A percentile compares a stretch with the other conserved stretches of the same genome.
Evolutionary conservation across 2,329 filamentous ascomycete species (phyloP).

Genomic region (Biscogniauxia sp.): DNA sequence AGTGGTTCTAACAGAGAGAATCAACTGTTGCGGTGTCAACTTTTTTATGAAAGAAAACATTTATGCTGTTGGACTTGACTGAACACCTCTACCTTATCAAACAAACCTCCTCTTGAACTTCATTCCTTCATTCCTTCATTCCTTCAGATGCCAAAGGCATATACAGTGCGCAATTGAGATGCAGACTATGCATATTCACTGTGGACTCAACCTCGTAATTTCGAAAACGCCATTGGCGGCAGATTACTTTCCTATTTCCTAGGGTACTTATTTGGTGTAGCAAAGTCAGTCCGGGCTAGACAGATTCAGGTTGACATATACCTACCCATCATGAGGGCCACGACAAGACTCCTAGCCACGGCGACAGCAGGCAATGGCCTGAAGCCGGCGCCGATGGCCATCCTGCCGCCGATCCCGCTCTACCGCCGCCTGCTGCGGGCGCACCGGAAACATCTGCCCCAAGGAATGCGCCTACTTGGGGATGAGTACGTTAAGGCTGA

Average conservation of each 20-base stretch:
- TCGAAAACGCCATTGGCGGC: not conserved
- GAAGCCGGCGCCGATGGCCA: slow-evolving; percentile 49
- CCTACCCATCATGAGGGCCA: slow-evolving; percentile 21
- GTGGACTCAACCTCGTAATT: not conserved
- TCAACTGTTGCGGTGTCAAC: not conserved
- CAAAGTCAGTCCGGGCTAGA: too few species aligned
- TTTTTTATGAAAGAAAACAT: too few species aligned
- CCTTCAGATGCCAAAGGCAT: not conserved
- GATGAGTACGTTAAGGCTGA: slow-evolving; percentile 93
- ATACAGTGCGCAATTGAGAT: not conserved
- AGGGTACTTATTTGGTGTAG: too few species aligned
- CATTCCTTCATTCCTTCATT: too few species aligned
- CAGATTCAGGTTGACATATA: slow-evolving; percentile 18
- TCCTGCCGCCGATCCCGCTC: slow-evolving; percentile 83
- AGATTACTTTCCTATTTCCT: not conserved
- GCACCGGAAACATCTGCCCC: slow-evolving; percentile 74
- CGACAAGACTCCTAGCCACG: slow-evolving; percentile 25
- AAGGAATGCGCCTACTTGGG: slow-evolving; percentile 76
- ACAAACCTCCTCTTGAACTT: not conserved
- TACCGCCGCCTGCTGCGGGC: slow-evolving; percentile 85
- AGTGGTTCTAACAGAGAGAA: too few species aligned
- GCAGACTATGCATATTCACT: not conserved
- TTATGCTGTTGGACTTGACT: too few species aligned
- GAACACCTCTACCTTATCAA: not conserved
- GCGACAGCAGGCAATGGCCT: slow-evolving; percentile 26